These are phyloP conservation scores for Lipomyces lipofer DNA, from an alignment of 805 yeast genomes.

Conservation along the genomic window DNA sequence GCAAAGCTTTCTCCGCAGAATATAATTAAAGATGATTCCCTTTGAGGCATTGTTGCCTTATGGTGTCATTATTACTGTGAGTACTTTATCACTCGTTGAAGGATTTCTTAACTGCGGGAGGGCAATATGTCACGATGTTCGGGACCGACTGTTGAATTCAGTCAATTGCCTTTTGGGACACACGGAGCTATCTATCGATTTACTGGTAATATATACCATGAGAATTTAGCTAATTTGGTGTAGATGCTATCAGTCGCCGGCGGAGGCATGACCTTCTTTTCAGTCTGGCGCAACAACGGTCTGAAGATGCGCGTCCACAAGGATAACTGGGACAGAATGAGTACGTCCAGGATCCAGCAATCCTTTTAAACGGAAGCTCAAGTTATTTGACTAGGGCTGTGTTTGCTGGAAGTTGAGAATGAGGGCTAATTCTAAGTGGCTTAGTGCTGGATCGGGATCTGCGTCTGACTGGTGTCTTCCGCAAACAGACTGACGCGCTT, in stretches of 20 bases:
- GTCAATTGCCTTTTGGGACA: too few species aligned
- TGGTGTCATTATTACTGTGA: constrained; percentile 54
- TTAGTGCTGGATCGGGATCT: constrained; percentile 67
- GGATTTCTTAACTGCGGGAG: too few species aligned
- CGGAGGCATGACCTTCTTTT: constrained; percentile 48
- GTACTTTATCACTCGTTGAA: too few species aligned
- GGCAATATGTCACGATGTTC: too few species aligned
- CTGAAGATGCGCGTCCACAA: constrained; percentile 35
- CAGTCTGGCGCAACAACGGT: constrained; percentile 50
- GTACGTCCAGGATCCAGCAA: too few species aligned
- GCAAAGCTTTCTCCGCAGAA: too few species aligned
- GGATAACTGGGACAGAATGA: constrained; percentile 29
- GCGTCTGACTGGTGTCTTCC: constrained; percentile 69
- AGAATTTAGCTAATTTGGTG: neutral
- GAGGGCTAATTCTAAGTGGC: constrained; percentile 8
- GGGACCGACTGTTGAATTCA: too few species aligned
- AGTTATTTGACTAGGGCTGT: too few species aligned
- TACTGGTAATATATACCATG: neutral
- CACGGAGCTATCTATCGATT: neutral
- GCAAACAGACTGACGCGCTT: constrained; percentile 68
- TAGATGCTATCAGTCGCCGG: constrained; percentile 47
- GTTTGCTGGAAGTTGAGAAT: neutral
- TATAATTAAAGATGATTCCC: constrained; percentile 52
- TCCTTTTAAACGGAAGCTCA: too few species aligned
- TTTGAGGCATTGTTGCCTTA: constrained; percentile 68